Evolutionary conservation across 306 rosid genomes (phyloP).

Genomic region (Ochetophila trinervis): DNA sequence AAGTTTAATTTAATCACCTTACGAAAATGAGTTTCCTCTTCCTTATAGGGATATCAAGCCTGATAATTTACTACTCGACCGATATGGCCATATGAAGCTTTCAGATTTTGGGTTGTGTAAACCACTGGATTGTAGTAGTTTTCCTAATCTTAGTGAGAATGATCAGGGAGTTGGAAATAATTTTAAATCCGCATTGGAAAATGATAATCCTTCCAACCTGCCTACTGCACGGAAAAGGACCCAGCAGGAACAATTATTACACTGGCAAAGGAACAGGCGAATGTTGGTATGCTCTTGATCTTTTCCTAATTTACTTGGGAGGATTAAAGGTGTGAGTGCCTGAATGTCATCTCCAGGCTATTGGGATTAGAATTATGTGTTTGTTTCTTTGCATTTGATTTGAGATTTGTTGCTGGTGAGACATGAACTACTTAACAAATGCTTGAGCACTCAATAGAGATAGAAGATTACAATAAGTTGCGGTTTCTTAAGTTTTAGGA

Average conservation of each 20-base stretch:
- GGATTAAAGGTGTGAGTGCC: background rate
- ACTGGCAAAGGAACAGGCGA: constrained; percentile 84
- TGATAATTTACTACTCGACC: constrained; percentile 78
- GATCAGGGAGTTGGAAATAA: constrained; percentile 30
- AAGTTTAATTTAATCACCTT: background rate
- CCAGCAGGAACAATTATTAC: constrained; percentile 74
- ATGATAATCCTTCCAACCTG: constrained; percentile 24
- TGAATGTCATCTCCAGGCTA: background rate
- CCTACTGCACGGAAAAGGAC: constrained; percentile 45
- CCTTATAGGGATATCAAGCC: constrained; percentile 84
- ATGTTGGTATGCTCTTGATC: constrained; percentile 52
- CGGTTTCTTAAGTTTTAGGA: no score
- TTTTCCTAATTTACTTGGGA: constrained; percentile 12
- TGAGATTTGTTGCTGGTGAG: background rate
- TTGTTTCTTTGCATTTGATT: background rate
- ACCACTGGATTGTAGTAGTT: constrained; percentile 71
- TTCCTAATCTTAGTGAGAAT: constrained; percentile 50
- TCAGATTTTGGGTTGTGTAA: constrained; percentile 92
- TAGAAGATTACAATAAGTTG: no score
- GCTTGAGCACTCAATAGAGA: no score
- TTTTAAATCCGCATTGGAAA: constrained; percentile 9
- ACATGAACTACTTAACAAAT: background rate
- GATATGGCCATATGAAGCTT: constrained; percentile 76
- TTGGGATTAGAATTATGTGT: background rate
- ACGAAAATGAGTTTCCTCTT: constrained; percentile 7